Base-by-base conservation (phyloP, 352 stramenopile genomes). In the Sclerospora graminicola region DNA sequence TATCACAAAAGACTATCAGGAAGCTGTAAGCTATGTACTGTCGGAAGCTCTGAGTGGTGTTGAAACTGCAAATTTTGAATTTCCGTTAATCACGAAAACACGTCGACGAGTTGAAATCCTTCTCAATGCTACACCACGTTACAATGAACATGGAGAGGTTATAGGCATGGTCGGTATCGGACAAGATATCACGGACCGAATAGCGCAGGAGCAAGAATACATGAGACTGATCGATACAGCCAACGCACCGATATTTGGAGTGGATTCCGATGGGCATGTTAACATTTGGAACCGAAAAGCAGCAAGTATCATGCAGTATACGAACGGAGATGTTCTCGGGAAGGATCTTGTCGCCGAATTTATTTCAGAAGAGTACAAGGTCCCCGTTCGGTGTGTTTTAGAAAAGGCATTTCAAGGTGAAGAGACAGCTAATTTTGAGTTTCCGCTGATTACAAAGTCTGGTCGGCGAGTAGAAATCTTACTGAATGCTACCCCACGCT, bases 201-300 rank as follows among this genome's bases (percentile, higher is more conserved):
- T 78, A 32, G 66, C 64, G 0, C 66, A 81, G 32, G 67, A 91
- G 15, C 74, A 86, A 42, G 82, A 86, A 35, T 80, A 83, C 41
- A 68, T 55, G 41, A 50, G 69, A 13, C 41, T 87, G n/a, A 80
- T 88, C 27, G 75, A 87, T 46, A 82, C 63, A 30, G 71, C 75
- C 0, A 84, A 87, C 41, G 62, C 69, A 37, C 66, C 72, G 11
- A 84, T 84, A 37, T 82, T 87, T 57, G 75, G 71, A 24, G 63
- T 84, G 16, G 70, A 87, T 43, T 45, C 43, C 20, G 55, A 86
- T 13, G 65, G 66, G 0, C 31, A 36, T 16, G 68, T 84, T 1
- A 84, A 82, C 33, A 79, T 81, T 32, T 82, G 69, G 72, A 84
- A 84, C 45, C 51, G 52, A 33, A 78, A 71, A 53, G 69, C 69